Base-by-base conservation (phyloP, 1,139 yeast genomes). In the Kodamaea derodonti region DNA sequence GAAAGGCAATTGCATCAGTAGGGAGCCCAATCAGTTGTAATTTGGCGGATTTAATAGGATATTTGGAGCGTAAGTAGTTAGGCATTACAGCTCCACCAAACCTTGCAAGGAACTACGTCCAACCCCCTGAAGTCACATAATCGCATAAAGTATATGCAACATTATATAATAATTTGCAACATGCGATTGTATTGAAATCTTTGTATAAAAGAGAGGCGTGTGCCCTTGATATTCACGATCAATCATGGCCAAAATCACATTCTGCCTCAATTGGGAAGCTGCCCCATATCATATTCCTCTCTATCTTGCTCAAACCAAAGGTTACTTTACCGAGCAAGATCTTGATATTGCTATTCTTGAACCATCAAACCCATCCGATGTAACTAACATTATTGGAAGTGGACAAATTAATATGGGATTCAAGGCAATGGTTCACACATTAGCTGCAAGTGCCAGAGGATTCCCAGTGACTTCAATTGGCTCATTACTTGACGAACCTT, bases 381-480 rank as follows among this genome's bases (percentile, higher is more conserved):
- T 75, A 29, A 75, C 80, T 29, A 79, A 73, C 42, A 60, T 75
- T 45, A 70, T 75, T 49, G 80, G 80, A 3, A 62, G 74, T 2
- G 80, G 80, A 14, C 75, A 75, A 45, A 62, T 73, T 35, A 79
- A 75, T 50, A 72, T 75, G 76, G 80, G 80, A 12, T 60, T 75
- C 43, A 75, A 75, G 52, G 80, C 80, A 29, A 75, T 75, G 80
- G 75, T 75, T 43, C 80, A 75, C 46, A 75, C 80, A 3, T 59
- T 75, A 45, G 80, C 80, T 38, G 79, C 79, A 14, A 74, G 73
- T 50, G 80, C 80, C 13, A 64, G 80, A 42, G 79, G 79, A 4
- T 75, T 61, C 51, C 78, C 78, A 16, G 78, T 75, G 20, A 75
- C 78, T 18, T 71, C 80, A 9, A 69, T 75, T 41, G 80, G 72